Base-by-base conservation (phyloP, 192 early-diverging fungal species). In the Podila horticola region DNA sequence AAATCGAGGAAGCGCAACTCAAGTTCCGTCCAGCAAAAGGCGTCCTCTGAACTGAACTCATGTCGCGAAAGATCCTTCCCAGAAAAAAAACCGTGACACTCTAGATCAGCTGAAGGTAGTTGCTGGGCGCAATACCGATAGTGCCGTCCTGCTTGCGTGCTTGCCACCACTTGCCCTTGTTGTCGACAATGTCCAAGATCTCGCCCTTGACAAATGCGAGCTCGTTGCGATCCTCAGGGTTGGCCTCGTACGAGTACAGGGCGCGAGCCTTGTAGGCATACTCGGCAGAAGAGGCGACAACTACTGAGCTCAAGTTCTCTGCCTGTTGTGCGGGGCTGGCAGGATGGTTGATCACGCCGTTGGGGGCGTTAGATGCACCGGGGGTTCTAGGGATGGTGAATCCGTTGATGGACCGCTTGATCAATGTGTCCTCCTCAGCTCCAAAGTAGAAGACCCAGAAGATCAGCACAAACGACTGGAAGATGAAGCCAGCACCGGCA, bases 141-240 rank as follows among this genome's bases (percentile, higher is more conserved):
- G 87, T 74, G 15, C 95, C 95, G 74, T 96, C 90, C n/a, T 85
- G 82, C 75, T 92, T 93, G 67, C 91, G 90, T 48, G 95, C 95
- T 82, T 96, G 93, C 97, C 97, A 99, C 97, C 97, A 99, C 84
- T 99, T 97, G 71, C 97, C 97, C 83, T 92, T 92, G 68, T 90
- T 95, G 77, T 96, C 95, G 20, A 93, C 83, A 59, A 99, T 91
- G 59, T 95, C 92, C 76, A 99, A 68, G 31, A 91, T 64, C 66
- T 97, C 95, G 67, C 93, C 95, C 82, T 99, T 99, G 15, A 62
- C 64, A 84, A 97, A 96, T 2, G 91, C 92, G 7, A 99, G 74
- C 83, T 99, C 97, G 74, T 95, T 95, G 13, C 93, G 94, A 86
- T 99, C 97, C 28, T 93, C 92, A 0, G 92, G 90, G 84, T 94